phyloP scores from a whole-genome alignment of 129 eudicot species.

The Glebionis coronaria region DNA sequence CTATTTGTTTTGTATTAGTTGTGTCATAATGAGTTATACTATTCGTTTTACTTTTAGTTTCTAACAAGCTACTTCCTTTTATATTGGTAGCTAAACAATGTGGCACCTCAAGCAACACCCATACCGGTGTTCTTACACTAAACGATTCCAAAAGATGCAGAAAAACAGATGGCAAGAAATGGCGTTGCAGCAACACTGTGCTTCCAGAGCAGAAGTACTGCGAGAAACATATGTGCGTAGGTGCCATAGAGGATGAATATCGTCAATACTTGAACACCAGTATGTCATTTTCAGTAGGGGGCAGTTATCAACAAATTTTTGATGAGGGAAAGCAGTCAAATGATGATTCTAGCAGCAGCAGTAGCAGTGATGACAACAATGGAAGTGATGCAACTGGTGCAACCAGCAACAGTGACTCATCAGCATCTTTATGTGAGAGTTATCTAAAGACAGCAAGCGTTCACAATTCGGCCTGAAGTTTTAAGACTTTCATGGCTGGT shows the following conservation, averaged over 20 bases:
- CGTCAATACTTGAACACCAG: conserved; percentile 28
- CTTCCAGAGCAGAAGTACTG: conserved; percentile 42
- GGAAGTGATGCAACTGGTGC: conserved; percentile 13
- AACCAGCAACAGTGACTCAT: background rate
- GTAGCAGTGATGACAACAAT: conserved; percentile 27
- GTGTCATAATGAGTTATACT: background rate
- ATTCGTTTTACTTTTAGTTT: background rate
- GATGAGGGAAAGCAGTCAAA: conserved; percentile 9
- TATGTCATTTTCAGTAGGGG: conserved; percentile 21
- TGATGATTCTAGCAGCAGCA: conserved; percentile 31
- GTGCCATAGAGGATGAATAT: conserved; percentile 26
- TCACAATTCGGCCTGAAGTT: too few species aligned
- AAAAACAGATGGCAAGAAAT: conserved; percentile 60
- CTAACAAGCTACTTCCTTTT: conserved; percentile 1
- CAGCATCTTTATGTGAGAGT: too few species aligned
- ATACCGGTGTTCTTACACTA: background rate
- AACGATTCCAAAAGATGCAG: conserved; percentile 40
- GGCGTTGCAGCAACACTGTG: conserved; percentile 42
- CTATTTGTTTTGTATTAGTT: background rate
- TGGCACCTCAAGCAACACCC: background rate
- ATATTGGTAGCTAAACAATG: background rate
- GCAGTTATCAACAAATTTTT: conserved; percentile 11
- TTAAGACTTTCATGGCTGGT: too few species aligned
- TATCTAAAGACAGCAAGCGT: too few species aligned
- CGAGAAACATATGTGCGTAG: conserved; percentile 40